Conservation (phyloP, 129 eudicot species). For the Arctium lappa region DNA sequence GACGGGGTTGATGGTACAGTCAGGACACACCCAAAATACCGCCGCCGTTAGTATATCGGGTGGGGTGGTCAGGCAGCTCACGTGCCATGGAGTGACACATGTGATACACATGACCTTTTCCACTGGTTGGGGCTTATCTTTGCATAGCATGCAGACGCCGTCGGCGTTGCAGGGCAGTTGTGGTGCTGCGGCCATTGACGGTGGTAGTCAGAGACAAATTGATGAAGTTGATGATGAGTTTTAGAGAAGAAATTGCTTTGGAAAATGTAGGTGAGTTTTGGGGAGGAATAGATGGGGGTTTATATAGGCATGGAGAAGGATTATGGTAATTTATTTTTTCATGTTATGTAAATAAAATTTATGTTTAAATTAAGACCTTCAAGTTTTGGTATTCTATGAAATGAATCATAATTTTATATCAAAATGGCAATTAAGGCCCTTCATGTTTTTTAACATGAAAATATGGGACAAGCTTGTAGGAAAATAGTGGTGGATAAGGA, state of each 20-base stretch:
- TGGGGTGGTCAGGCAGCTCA: conserved; percentile 20
- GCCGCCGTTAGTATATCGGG: conserved; percentile 36
- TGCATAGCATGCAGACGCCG: conserved; percentile 60
- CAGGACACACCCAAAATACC: conserved; percentile 51
- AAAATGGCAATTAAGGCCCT: neutral
- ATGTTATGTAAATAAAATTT: neutral
- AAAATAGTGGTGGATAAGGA: neutral
- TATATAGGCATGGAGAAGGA: neutral
- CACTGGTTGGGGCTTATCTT: conserved; percentile 17
- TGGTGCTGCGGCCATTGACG: conserved; percentile 31
- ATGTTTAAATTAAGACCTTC: neutral
- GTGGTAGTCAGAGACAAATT: neutral
- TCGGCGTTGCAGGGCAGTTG: conserved; percentile 49
- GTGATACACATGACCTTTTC: conserved; percentile 40
- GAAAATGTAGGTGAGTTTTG: neutral
- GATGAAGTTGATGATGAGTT: no score
- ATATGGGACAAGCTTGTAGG: neutral
- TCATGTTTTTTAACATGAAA: neutral
- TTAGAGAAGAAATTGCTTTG: neutral
- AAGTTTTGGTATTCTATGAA: neutral
- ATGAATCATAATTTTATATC: neutral
- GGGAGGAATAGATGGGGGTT: neutral
- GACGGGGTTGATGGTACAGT: conserved; percentile 18
- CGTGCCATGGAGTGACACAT: conserved; percentile 55
- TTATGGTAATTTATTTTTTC: neutral